A percentile compares a stretch with the other conserved stretches of the same genome.
phyloP scores from a whole-genome alignment of 768 basidiomycete species.

The Suillus ampliporus region DNA sequence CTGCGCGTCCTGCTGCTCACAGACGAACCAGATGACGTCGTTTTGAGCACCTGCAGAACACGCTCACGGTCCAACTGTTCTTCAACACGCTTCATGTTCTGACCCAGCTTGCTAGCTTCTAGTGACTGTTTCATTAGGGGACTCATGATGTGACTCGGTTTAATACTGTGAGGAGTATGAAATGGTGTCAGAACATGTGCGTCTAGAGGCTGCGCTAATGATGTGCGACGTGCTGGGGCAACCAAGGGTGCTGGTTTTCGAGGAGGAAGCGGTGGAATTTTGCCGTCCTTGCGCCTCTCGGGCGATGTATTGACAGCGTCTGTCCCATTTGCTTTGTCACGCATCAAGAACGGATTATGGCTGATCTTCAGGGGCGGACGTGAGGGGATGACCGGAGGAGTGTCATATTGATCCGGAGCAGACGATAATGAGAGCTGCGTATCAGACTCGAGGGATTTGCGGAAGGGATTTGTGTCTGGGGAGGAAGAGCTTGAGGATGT shows the following conservation, averaged over 20 bases:
- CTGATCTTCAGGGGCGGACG: constrained; percentile 28
- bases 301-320: not conserved
- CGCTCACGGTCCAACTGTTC: constrained; percentile 71
- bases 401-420: constrained; percentile 15
- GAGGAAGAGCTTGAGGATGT: constrained; percentile 25
- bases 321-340: constrained; percentile 22
- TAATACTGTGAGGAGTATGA: constrained; percentile 28
- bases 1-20: constrained; percentile 33
- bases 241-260: constrained; percentile 40
- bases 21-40: constrained; percentile 47
- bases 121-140: constrained; percentile 75
- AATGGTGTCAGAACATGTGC: constrained; percentile 9
- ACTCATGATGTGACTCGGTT: constrained; percentile 56
- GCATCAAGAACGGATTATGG: constrained; percentile 38
- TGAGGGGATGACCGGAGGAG: constrained; percentile 9
- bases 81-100: constrained; percentile 72
- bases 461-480: constrained; percentile 38
- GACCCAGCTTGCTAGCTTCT: constrained; percentile 73
- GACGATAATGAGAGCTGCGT: not conserved
- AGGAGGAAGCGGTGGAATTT: constrained; percentile 38
- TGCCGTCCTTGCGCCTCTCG: constrained; percentile 25
- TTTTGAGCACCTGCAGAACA: constrained; percentile 73
- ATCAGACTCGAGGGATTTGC: constrained; percentile 26
- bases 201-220: constrained; percentile 15
- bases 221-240: constrained; percentile 24